Base-by-base conservation (phyloP, 2,329 filamentous ascomycete species). In the Cucurbitaria berberidis region DNA sequence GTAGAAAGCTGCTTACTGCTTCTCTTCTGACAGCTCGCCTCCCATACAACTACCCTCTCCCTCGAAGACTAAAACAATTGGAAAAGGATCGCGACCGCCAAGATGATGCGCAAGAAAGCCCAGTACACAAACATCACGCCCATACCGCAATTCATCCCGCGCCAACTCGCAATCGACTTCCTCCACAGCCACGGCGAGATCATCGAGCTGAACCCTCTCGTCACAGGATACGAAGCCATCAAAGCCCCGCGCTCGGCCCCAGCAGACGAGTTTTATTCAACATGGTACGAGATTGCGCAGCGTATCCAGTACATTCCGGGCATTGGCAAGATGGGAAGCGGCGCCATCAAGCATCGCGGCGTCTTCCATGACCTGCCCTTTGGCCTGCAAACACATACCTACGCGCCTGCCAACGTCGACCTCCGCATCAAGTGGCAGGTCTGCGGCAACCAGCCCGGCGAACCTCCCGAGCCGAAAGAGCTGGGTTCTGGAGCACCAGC, bases 311-410 rank as follows among this genome's bases (percentile, higher is more conserved):
- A 86, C 62, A 76, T 89, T 5, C 87, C 87, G 0, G 87, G 87
- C 29, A 76, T 89, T 49, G 87, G 87, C 60, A 85, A 80, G 74
- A 79, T 87, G 54, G 86, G 86, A 21, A 84, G 84, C 3, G 82
- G 85, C 68, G 84, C 84, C 67, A 87, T 90, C 73, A 81, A 79
- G 41, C 90, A 90, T 76, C 88, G 85, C 55, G 87, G 85, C 54
- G 88, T 86, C 67, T 90, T 90, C 70, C 87, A 90, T 67, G 82
- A 89, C 70, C 84, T 89, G 79, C 85, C 87, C 2, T 89, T 86
- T 84, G 87, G 87, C 3, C 76, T 90, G 53, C 87, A 90, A 75
- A 88, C 86, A 9, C 87, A 90, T 76, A 86, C 86, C 46, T 89
- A 89, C 68, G 86, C 85, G 36, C 87, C 87, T 27, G 82, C 89